These are phyloP conservation scores for Trichoderma koningii DNA, from an alignment of 2,329 filamentous ascomycete species.

Conservation along the genomic window DNA sequence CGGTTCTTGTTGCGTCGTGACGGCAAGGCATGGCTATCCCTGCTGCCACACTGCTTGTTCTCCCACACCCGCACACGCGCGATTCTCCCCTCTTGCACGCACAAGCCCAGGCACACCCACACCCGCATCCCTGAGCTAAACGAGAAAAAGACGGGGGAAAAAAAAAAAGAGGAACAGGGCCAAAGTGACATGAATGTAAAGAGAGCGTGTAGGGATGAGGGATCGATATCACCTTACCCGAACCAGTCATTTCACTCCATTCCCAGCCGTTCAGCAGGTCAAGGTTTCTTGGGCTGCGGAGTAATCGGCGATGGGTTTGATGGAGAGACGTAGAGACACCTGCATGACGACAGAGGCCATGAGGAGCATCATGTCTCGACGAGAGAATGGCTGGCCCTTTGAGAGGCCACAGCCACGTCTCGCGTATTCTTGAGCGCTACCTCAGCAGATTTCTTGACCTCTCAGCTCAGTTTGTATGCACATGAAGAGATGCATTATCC, in stretches of 20 bases:
- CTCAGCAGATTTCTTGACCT: too few species aligned
- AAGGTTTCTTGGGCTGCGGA: conserved; percentile 4
- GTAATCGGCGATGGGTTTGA: conserved; percentile 5
- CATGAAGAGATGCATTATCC: background rate
- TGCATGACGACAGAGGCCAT: too few species aligned
- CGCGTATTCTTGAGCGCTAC: too few species aligned
- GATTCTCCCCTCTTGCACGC: background rate
- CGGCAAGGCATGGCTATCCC: conserved; percentile 16
- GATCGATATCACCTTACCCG: conserved; percentile 2
- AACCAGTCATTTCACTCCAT: conserved; percentile 5
- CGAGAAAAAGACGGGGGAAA: background rate
- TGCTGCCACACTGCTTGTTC: conserved; percentile 12
- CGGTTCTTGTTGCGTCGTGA: background rate
- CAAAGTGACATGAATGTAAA: background rate
- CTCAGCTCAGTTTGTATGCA: too few species aligned
- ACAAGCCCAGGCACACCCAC: background rate
- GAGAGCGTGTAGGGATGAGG: background rate
- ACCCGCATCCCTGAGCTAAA: conserved; percentile 19
- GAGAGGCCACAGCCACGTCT: too few species aligned
- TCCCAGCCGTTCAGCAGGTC: conserved; percentile 11
- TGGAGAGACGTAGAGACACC: background rate
- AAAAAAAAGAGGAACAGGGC: background rate
- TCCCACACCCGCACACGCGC: conserved; percentile 7
- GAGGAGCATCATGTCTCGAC: too few species aligned
- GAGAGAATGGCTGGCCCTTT: too few species aligned